Conservation (phyloP, 805 yeast genomes). For the Kodamaea leandrae region DNA sequence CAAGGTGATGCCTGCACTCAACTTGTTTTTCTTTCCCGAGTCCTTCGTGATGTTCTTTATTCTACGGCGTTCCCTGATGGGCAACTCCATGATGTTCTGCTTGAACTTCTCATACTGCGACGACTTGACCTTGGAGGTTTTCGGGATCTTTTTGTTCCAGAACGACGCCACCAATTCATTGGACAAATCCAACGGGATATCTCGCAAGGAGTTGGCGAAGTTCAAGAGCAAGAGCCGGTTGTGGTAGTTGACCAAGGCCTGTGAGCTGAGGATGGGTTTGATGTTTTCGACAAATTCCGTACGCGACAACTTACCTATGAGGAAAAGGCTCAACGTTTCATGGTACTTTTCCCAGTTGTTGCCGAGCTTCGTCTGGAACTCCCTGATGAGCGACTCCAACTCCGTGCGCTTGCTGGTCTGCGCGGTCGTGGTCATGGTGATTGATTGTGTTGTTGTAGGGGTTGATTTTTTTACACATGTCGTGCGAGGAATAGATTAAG, state of each 20-base stretch:
- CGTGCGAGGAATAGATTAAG: too few species aligned
- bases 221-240: slow-evolving; percentile 79
- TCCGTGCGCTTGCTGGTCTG: slow-evolving; percentile 23
- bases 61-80: slow-evolving; percentile 80
- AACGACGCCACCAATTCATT: slow-evolving; percentile 39
- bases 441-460: background rate
- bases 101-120: slow-evolving; percentile 79
- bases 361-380: slow-evolving; percentile 72
- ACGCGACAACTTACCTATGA: slow-evolving; percentile 77
- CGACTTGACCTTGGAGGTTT: slow-evolving; percentile 49
- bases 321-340: slow-evolving; percentile 68
- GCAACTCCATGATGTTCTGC: slow-evolving; percentile 80
- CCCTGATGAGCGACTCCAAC: slow-evolving; percentile 54
- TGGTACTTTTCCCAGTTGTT: slow-evolving; percentile 85
- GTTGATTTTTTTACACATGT: background rate
- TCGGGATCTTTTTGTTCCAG: slow-evolving; percentile 51
- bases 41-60: slow-evolving; percentile 81
- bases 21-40: slow-evolving; percentile 72
- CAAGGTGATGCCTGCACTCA: slow-evolving; percentile 64
- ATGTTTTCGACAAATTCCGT: slow-evolving; percentile 64
- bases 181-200: slow-evolving; percentile 59
- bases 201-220: slow-evolving; percentile 79
- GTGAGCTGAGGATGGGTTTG: slow-evolving; percentile 50
- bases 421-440: background rate
- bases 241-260: slow-evolving; percentile 59